A percentile compares a stretch with the other conserved stretches of the same genome.
phyloP scores from a whole-genome alignment of 2,329 filamentous ascomycete genomes.

The Lasiodiplodia citricola region DNA sequence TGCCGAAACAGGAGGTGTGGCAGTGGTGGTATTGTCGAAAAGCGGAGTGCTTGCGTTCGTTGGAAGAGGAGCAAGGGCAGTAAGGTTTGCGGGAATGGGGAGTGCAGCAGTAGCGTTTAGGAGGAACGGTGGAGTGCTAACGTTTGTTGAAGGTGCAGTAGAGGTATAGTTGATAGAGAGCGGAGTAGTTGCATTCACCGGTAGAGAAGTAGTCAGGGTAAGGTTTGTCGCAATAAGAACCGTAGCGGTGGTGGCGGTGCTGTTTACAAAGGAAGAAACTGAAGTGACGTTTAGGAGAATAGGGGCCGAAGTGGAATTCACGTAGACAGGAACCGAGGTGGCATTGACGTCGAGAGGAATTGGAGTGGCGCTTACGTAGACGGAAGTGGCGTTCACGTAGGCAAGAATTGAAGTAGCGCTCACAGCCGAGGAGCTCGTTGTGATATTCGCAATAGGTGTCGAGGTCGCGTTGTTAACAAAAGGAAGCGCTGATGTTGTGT shows the following conservation, averaged over 20 bases:
- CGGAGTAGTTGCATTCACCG: background rate
- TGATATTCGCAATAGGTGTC: background rate
- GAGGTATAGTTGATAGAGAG: background rate
- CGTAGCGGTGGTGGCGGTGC: background rate
- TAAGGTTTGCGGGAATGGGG: background rate
- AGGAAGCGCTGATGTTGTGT: background rate
- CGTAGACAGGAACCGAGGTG: background rate
- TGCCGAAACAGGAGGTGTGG: background rate
- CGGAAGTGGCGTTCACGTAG: background rate
- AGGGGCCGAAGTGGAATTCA: background rate
- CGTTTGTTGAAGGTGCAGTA: background rate
- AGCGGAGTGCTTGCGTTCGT: background rate
- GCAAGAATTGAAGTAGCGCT: background rate
- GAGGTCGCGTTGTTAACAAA: background rate
- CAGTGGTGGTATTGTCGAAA: background rate
- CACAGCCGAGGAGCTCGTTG: background rate
- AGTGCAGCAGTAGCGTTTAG: background rate
- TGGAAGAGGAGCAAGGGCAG: background rate
- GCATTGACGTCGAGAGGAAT: background rate
- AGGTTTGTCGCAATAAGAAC: background rate
- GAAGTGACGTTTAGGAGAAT: background rate
- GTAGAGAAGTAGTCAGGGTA: background rate
- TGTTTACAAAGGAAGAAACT: background rate
- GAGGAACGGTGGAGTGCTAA: background rate
- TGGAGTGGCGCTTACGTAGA: background rate